phyloP scores from a whole-genome alignment of 2,329 filamentous ascomycete species.

The Akanthomyces lecanii region DNA sequence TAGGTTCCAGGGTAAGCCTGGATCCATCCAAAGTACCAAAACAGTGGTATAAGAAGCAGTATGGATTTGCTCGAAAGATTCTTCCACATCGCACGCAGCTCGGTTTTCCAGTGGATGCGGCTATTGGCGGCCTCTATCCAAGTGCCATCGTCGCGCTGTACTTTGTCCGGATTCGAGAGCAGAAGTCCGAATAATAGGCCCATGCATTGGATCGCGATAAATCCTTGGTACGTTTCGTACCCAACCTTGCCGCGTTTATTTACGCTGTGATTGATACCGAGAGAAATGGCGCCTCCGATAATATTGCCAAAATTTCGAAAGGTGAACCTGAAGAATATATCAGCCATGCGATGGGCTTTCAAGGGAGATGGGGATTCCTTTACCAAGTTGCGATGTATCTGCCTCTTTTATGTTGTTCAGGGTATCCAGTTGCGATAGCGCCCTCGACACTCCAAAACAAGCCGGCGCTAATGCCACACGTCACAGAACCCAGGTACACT shows the following conservation, averaged over 20 bases:
- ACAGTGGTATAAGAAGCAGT: constrained; percentile 23
- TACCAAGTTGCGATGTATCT: constrained; percentile 47
- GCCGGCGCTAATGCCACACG: constrained; percentile 60
- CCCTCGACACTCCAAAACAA: constrained; percentile 67
- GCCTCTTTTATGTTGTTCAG: constrained; percentile 57
- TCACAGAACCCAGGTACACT: constrained; percentile 56
- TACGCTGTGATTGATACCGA: not conserved
- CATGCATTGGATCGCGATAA: constrained; percentile 44
- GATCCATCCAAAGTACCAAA: constrained; percentile 33
- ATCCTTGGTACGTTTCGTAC: constrained; percentile 28
- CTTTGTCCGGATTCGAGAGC: constrained; percentile 41
- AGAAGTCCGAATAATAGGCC: constrained; percentile 39
- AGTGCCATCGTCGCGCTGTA: constrained; percentile 40
- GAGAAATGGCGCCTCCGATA: not conserved
- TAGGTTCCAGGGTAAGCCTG: constrained; percentile 40
- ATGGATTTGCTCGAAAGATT: constrained; percentile 31
- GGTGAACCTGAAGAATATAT: not conserved
- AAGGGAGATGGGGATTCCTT: too few relatives aligned
- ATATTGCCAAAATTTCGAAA: constrained; percentile 7
- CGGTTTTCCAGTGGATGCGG: constrained; percentile 27
- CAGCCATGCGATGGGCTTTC: not conserved
- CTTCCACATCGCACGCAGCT: constrained; percentile 30
- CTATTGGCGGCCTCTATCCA: constrained; percentile 27
- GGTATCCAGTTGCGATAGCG: constrained; percentile 61
- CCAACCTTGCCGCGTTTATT: not conserved